Evolutionary conservation across 83 land plant species (phyloP).

Genomic region (Picea engelmannii): DNA sequence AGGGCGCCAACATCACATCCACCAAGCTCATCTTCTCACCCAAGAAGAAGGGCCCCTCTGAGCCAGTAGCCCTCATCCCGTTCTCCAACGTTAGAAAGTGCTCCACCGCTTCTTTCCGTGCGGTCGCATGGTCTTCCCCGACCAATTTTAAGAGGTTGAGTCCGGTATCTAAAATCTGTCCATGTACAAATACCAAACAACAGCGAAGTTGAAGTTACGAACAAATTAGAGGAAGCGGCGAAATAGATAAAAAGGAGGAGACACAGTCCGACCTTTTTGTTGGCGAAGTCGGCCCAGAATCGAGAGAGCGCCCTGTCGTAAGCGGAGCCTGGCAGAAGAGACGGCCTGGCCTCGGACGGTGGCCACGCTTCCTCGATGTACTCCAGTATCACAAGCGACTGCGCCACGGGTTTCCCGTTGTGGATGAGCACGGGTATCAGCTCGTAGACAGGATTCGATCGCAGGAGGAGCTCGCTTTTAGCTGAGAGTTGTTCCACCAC

Average conservation of each 20-base stretch:
- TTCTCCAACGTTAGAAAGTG: not conserved
- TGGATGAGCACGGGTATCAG: not conserved
- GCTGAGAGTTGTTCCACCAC: not conserved
- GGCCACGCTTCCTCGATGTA: too few species aligned
- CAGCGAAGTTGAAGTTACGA: too few species aligned
- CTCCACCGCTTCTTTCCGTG: not conserved
- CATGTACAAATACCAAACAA: too few species aligned
- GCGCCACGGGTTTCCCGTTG: too few species aligned
- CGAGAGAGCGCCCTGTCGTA: not conserved
- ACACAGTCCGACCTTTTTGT: not conserved
- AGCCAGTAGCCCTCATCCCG: not conserved
- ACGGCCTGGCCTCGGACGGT: too few species aligned
- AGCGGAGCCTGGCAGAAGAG: not conserved
- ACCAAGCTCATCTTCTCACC: not conserved
- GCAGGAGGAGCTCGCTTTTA: not conserved
- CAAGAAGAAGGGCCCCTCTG: not conserved
- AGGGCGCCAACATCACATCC: not conserved
- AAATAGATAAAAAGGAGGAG: not conserved
- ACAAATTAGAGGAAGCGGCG: too few species aligned
- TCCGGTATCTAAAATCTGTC: not conserved
- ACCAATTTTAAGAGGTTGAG: too few species aligned
- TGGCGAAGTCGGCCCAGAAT: conserved; percentile 1
- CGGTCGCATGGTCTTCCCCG: not conserved
- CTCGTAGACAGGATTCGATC: not conserved
- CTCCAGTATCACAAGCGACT: too few species aligned